phyloP scores from a whole-genome alignment of 1,139 yeast species.

The Nakaseomyces glabratus region DNA sequence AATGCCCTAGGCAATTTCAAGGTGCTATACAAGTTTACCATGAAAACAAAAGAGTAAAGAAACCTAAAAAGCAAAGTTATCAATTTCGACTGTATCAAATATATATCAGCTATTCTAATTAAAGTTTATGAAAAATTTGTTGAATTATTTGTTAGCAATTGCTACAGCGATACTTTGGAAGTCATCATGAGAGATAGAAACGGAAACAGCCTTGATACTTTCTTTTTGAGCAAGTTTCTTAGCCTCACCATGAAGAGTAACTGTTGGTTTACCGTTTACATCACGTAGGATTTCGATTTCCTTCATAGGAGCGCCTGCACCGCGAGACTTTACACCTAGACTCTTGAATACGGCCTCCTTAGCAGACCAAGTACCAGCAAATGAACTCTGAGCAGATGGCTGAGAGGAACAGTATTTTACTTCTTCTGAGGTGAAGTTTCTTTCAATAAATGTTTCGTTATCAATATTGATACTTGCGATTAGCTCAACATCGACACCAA shows the following conservation, averaged over 20 bases:
- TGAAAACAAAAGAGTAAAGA: no score
- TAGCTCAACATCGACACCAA: conserved; percentile 96
- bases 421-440: conserved; percentile 82
- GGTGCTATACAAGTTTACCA: no score
- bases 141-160: conserved; percentile 42
- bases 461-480: conserved; percentile 70
- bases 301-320: conserved; percentile 89
- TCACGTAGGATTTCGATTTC: conserved; percentile 83
- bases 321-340: conserved; percentile 77
- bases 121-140: no score
- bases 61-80: no score
- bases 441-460: conserved; percentile 80
- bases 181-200: conserved; percentile 93
- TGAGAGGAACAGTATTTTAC: conserved; percentile 67
- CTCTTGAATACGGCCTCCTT: conserved; percentile 98
- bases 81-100: no score
- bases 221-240: conserved; percentile 58
- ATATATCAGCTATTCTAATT: no score
- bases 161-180: conserved; percentile 98
- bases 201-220: conserved; percentile 65
- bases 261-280: conserved; percentile 83
- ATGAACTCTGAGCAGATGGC: conserved; percentile 77
- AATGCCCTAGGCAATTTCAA: no score
- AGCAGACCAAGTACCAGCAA: conserved; percentile 98
- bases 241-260: conserved; percentile 68